Conservation (phyloP, 495 filamentous ascomycete species). For the Daldinia decipiens region DNA sequence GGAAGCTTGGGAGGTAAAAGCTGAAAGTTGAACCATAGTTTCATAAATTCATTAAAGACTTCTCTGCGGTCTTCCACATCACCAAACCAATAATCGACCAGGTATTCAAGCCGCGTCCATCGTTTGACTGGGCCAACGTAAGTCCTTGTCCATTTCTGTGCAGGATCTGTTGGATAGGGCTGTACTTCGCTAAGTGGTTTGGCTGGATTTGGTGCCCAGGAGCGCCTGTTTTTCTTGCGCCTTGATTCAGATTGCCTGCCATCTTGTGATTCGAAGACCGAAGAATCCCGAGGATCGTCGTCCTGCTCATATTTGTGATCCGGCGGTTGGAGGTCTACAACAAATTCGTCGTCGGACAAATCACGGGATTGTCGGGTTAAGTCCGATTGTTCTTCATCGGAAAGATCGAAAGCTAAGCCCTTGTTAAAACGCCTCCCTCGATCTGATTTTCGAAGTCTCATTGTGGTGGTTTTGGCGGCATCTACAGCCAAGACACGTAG, state of each 20-base stretch:
- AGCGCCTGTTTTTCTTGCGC: slow-evolving; percentile 27
- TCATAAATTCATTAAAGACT: slow-evolving; percentile 54
- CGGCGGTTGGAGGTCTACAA: slow-evolving; percentile 26
- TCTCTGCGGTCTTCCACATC: slow-evolving; percentile 51
- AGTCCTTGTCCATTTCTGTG: slow-evolving; percentile 56
- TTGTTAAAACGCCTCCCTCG: slow-evolving; percentile 30
- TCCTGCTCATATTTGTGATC: slow-evolving; percentile 38
- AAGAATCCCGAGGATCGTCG: slow-evolving; percentile 13
- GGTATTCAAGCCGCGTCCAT: slow-evolving; percentile 55
- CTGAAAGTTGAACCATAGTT: slow-evolving; percentile 52
- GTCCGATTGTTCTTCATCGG: slow-evolving; percentile 29
- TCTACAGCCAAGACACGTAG: not conserved
- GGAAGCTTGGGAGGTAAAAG: slow-evolving; percentile 52
- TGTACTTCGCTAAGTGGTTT: slow-evolving; percentile 52
- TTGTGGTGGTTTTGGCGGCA: slow-evolving; percentile 9
- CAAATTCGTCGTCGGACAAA: slow-evolving; percentile 42
- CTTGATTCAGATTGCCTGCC: slow-evolving; percentile 13
- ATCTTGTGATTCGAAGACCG: slow-evolving; percentile 28
- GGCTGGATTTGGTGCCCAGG: slow-evolving; percentile 35
- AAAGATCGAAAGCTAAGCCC: slow-evolving; percentile 13
- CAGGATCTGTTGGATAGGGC: slow-evolving; percentile 56
- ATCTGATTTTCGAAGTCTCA: slow-evolving; percentile 46
- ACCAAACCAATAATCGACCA: slow-evolving; percentile 58
- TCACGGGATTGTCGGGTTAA: slow-evolving; percentile 4
- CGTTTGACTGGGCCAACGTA: slow-evolving; percentile 58